Evolutionary conservation across 305 asterid genomes (phyloP).

Genomic region (Fraxinus floribunda): DNA sequence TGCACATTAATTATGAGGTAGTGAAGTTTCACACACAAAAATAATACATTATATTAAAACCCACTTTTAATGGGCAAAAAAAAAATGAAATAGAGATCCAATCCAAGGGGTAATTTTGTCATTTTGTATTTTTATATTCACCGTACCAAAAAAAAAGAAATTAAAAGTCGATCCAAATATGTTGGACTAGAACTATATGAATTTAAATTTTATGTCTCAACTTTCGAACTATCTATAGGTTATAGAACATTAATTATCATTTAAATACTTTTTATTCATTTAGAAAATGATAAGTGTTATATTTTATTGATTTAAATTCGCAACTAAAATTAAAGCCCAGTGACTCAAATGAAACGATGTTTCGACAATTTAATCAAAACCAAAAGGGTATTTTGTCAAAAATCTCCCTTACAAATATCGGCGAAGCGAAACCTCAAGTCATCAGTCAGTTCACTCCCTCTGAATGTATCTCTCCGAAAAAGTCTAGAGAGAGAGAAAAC

Average conservation of each 20-base stretch:
- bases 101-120: no score
- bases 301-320: no score
- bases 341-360: not conserved
- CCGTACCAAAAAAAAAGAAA: not conserved
- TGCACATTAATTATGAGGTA: not conserved
- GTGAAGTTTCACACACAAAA: conserved; percentile 6
- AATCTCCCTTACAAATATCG: conserved; percentile 17
- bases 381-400: not conserved
- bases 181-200: no score
- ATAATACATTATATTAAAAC: not conserved
- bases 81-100: not conserved
- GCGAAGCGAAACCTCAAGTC: not conserved
- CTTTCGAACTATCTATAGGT: no score
- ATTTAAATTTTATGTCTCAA: no score
- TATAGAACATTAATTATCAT: not conserved
- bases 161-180: not conserved
- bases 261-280: not conserved
- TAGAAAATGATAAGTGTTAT: not conserved
- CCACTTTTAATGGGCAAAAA: not conserved
- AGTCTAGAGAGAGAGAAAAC: conserved; percentile 31
- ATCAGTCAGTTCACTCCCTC: conserved; percentile 19
- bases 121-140: no score
- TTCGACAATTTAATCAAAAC: not conserved
- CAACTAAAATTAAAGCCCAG: not conserved
- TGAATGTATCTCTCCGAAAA: conserved; percentile 25